phyloP scores from a whole-genome alignment of 75 land plant species.

The Pinus taeda region DNA sequence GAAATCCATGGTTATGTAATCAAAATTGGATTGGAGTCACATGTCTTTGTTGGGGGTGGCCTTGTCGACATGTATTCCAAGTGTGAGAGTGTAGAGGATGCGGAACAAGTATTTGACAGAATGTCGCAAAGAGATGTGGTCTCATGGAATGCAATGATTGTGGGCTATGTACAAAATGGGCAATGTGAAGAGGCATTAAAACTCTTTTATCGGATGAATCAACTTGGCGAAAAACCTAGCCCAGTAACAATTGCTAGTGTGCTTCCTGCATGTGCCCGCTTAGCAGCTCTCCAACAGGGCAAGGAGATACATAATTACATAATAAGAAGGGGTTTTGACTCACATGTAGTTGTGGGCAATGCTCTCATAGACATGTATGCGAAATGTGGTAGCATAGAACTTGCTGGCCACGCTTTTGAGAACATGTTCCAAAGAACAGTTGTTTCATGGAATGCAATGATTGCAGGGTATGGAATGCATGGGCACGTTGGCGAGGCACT shows the following conservation, averaged over 20 bases:
- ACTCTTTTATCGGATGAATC: conserved; percentile 29
- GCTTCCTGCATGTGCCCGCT: conserved; percentile 16
- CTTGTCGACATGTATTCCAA: conserved; percentile 25
- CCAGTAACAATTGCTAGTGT: conserved; percentile 7
- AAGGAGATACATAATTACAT: conserved; percentile 10
- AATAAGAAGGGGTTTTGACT: conserved; percentile 10
- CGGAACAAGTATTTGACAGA: conserved; percentile 8
- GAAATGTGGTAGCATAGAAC: conserved; percentile 15
- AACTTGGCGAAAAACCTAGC: conserved; percentile 2
- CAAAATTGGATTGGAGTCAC: conserved; percentile 8
- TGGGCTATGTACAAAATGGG: conserved; percentile 18
- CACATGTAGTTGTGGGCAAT: conserved; percentile 1
- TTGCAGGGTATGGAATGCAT: conserved; percentile 17
- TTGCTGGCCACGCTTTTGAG: conserved; percentile 9
- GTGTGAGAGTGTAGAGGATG: conserved; percentile 12
- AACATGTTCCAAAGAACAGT: conserved; percentile 13
- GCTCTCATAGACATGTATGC: conserved; percentile 15
- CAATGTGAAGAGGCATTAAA: conserved; percentile 27
- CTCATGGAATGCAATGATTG: conserved; percentile 25
- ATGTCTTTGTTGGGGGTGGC: conserved; percentile 15
- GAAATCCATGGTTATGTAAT: conserved; percentile 29
- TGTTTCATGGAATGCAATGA: conserved; percentile 24
- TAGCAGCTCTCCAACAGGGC: conserved; percentile 2
- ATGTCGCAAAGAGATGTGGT: conserved; percentile 13
- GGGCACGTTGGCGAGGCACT: conserved; percentile 10